Percentiles rank a stretch among this genome's conserved stretches.
Evolutionary conservation across 768 basidiomycete genomes (phyloP).

Genomic region (Amanita molliuscula): DNA sequence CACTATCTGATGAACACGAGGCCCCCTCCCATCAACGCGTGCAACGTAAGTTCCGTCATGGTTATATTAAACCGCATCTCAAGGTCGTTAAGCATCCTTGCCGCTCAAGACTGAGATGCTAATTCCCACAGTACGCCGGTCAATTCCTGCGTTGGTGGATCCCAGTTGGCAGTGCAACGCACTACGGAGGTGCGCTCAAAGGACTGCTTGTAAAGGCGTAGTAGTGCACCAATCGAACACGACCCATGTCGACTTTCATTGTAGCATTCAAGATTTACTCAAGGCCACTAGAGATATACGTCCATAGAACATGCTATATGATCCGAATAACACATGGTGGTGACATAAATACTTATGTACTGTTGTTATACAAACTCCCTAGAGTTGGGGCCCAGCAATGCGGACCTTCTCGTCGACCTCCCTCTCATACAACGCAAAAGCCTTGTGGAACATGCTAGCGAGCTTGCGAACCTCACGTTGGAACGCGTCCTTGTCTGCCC

Average conservation of each 20-base stretch:
- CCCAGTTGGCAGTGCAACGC: background rate
- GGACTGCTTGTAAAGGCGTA: background rate
- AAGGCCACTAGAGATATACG: background rate
- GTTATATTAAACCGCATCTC: background rate
- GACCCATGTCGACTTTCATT: background rate
- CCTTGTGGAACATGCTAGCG: constrained; percentile 88
- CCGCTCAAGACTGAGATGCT: background rate
- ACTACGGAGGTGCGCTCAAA: background rate
- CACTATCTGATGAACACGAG: background rate
- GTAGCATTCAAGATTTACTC: background rate
- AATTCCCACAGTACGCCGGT: background rate
- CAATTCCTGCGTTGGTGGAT: background rate
- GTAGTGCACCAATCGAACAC: background rate
- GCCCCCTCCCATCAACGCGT: background rate
- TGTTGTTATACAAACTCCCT: constrained; percentile 5
- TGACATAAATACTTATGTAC: background rate
- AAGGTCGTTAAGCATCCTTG: background rate
- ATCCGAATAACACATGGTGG: background rate
- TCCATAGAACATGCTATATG: background rate
- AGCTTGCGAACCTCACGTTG: constrained; percentile 82
- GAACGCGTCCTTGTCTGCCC: constrained; percentile 86
- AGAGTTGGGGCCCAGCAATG: constrained; percentile 63
- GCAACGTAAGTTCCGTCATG: background rate
- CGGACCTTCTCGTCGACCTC: constrained; percentile 77
- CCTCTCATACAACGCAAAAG: constrained; percentile 85